phyloP scores from a whole-genome alignment of 1,284 basidiomycete species.

The Cutaneotrichosporon sp. region DNA sequence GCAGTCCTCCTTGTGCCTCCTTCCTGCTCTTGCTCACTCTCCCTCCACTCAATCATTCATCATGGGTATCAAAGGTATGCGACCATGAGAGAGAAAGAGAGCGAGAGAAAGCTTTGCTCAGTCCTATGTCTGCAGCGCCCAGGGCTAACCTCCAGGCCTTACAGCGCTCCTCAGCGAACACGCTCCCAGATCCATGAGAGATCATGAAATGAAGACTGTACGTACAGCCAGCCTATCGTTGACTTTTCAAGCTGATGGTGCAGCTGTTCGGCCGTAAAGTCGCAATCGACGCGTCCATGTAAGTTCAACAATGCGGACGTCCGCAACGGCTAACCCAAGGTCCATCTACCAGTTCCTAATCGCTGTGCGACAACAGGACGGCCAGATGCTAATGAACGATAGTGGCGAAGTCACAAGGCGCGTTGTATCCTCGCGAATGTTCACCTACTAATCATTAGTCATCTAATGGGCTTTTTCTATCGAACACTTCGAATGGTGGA shows the following conservation, averaged over 20 bases:
- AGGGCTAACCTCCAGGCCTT: no score
- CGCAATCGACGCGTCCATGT: conserved; percentile 96
- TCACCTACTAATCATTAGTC: conserved; percentile 57
- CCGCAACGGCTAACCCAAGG: conserved; percentile 27
- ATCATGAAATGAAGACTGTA: conserved; percentile 87
- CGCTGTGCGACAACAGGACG: conserved; percentile 91
- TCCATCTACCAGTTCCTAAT: conserved; percentile 82
- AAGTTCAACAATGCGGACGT: conserved; percentile 52
- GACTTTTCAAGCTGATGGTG: conserved; percentile 1
- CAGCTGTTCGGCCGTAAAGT: conserved; percentile 92
- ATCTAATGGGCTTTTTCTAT: conserved; percentile 98
- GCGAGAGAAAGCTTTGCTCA: no score
- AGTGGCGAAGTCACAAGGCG: conserved; percentile 91
- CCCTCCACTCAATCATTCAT: background rate
- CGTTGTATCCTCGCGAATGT: no score
- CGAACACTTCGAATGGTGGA: conserved; percentile 97
- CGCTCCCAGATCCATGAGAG: conserved; percentile 78
- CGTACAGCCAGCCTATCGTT: conserved; percentile 4
- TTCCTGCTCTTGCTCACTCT: background rate
- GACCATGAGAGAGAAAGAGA: no score
- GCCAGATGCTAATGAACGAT: conserved; percentile 94
- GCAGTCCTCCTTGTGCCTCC: no score
- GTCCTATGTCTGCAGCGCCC: no score
- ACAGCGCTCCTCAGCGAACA: conserved; percentile 84
- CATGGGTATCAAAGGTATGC: conserved; percentile 46